Percentiles rank a stretch among this genome's conserved stretches.
These are phyloP conservation scores for Sporothrix euskadiensis DNA, from an alignment of 2,329 filamentous ascomycete genomes.

Conservation along the genomic window DNA sequence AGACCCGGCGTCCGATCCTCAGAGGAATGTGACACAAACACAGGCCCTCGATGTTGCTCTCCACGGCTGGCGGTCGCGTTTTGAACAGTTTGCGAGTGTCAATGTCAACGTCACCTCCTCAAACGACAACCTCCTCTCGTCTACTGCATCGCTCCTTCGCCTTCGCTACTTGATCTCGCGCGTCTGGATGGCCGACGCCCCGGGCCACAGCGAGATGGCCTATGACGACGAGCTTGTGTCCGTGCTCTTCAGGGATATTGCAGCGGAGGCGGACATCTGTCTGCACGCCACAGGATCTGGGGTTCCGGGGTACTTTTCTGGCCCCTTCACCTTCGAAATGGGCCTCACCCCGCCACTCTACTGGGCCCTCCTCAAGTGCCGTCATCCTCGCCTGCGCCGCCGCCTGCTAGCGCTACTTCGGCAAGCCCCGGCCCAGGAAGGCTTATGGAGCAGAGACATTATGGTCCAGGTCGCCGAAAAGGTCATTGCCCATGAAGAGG, in stretches of 20 bases:
- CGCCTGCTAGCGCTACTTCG: background rate
- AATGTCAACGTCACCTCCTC: background rate
- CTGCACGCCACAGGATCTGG: background rate
- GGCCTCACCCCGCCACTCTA: constrained; percentile 20
- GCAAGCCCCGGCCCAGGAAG: constrained; percentile 9
- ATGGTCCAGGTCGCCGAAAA: constrained; percentile 17
- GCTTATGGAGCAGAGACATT: constrained; percentile 14
- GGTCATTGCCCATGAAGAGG: background rate
- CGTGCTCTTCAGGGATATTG: background rate
- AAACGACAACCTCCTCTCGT: background rate
- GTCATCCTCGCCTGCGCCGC: constrained; percentile 1
- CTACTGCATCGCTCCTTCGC: background rate
- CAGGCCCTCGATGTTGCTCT: background rate
- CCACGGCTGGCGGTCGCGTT: background rate
- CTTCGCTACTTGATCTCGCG: background rate
- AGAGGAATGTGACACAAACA: background rate
- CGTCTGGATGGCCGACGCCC: constrained; percentile 11
- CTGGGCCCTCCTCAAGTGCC: background rate
- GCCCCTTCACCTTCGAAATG: constrained; percentile 18
- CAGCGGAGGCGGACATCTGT: background rate
- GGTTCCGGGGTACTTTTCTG: background rate
- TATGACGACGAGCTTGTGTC: background rate
- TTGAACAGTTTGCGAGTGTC: background rate
- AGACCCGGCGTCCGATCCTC: background rate
- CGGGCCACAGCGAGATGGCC: background rate